Evolutionary conservation across 1,139 yeast genomes (phyloP), one percentile per base, ranked within the genome.

Genomic region (Taphrina confusa): DNA sequence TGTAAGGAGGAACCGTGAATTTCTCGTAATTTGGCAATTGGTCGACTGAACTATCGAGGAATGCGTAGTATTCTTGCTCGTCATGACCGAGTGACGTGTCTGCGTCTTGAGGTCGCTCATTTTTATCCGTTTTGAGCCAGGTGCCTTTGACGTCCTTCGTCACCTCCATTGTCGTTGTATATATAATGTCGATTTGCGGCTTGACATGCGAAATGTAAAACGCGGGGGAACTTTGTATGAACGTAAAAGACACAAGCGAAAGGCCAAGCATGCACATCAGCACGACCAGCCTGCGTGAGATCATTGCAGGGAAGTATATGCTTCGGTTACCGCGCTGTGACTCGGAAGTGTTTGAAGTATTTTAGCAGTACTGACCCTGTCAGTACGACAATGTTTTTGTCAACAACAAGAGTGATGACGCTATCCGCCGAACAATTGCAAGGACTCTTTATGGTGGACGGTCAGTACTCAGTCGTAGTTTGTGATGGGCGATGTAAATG

Each of bases 131-230:
- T 4, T n/a, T 18, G 12, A 37, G 11, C 25, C 4, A 16, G n/a
- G 42, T 25, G n/a, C 25, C 42, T 18, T 18, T 37, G 25, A 37
- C 23, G n/a, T 37, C 42, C 25, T 37, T 37, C 9, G 42, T 37
- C 25, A 25, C 42, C n/a, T 37, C 42, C 42, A 37, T 22, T 11
- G 42, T 37, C 25, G 25, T 2, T 11, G n/a, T 37, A 25, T 37
- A 37, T 11, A 37, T 16, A n/a, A 18, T 37, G 42, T 37, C 27
- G 4, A 37, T 18, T 18, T 37, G 22, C n/a, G 42, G 42, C 42
- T 37, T 37, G 25, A 37, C 42, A 37, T 37, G 42, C 42, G 42
- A 37, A 25, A 37, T 25, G 8, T 37, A 37, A 25, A 37, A 37
- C 8, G 42, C 42, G 2, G 42, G 42, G 2, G 42, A 37, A 18